A percentile compares a stretch with the other conserved stretches of the same genome.
Conservation (phyloP, 306 rosid genomes). For the Betula pendula region DNA sequence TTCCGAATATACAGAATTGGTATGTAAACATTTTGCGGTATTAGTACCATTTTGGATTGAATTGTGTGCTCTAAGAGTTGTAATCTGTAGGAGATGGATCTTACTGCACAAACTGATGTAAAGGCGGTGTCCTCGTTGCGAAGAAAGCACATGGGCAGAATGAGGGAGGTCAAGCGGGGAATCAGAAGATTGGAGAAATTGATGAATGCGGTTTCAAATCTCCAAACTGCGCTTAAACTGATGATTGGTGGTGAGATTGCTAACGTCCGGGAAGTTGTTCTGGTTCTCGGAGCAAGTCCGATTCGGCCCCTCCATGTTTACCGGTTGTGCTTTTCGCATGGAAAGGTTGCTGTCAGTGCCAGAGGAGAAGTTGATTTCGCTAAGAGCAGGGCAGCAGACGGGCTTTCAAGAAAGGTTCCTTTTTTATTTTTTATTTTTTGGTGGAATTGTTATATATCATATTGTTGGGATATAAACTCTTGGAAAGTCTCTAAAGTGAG, state of each 20-base stretch:
- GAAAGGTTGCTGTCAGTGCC: slow-evolving; percentile 23
- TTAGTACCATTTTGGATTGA: slow-evolving; percentile 1
- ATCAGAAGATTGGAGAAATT: slow-evolving; percentile 72
- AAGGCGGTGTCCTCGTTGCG: slow-evolving; percentile 48
- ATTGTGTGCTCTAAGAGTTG: slow-evolving; percentile 14
- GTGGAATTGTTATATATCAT: slow-evolving; percentile 22
- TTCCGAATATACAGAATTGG: slow-evolving; percentile 55
- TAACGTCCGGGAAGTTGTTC: slow-evolving; percentile 39
- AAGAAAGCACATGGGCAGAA: slow-evolving; percentile 58
- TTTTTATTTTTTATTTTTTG: slow-evolving; percentile 8
- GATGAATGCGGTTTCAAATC: slow-evolving; percentile 52
- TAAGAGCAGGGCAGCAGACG: slow-evolving; percentile 66
- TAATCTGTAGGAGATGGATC: slow-evolving; percentile 51
- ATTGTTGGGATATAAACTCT: neutral
- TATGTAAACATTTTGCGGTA: slow-evolving; percentile 34
- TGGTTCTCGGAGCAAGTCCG: slow-evolving; percentile 81
- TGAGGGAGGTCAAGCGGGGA: slow-evolving; percentile 75
- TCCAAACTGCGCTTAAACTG: slow-evolving; percentile 63
- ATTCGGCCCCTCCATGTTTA: slow-evolving; percentile 71
- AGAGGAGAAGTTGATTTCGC: slow-evolving; percentile 44
- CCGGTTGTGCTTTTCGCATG: slow-evolving; percentile 51
- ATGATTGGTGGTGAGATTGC: slow-evolving; percentile 45
- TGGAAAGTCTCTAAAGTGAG: too few relatives aligned
- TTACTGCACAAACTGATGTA: slow-evolving; percentile 38
- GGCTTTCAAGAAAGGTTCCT: slow-evolving; percentile 80